Base-by-base conservation (phyloP, 345 rosid genomes). In the Linum usitatissimum region DNA sequence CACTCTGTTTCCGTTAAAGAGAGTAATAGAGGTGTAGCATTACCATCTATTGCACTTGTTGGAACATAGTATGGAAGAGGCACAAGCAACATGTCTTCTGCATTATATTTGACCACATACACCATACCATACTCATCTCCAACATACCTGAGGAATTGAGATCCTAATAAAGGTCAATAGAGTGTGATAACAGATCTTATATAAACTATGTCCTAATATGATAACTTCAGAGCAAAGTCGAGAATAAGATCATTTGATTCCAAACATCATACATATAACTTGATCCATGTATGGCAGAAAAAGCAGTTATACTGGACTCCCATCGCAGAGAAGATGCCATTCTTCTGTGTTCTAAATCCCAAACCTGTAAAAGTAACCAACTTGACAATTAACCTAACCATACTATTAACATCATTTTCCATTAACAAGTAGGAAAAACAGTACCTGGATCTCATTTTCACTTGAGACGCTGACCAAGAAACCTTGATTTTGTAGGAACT, bases 381-480 rank as follows among this genome's bases (percentile, higher is more conserved):
- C 34, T n/a, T 23, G n/a, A 18, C 34, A 6, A 57, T 40, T 57
- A 56, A 2, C 36, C n/a, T n/a, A 31, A 31, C 6, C 36, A 31
- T 31, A 31, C 28, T 28, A 51, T 19, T 2, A 15, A 36, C 6
- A 58, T 30, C n/a, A 3, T 10, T 31, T 31, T 31, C 36, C 36
- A 31, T 2, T 31, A 31, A 31, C 36, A 31, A 31, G 49, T 39
- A 30, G 0, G 13, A 18, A 45, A 23, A 38, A 30, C 15, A 9
- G 42, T 71, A 67, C 75, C 75, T 67, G 75, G 58, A 72, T 72
- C 63, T 67, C 75, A 63, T 72, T 72, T 42, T 72, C 68, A 59
- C 48, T 60, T 3, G 71, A 57, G 20, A 72, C 64, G 21, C 68
- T 53, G 38, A 54, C 75, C 21, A 72, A 64, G 58, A 67, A 63